A percentile compares a stretch with the other conserved stretches of the same genome.
These are phyloP conservation scores for Talaromyces islandicus DNA, from an alignment of 2,329 filamentous ascomycete species.

Conservation along the genomic window DNA sequence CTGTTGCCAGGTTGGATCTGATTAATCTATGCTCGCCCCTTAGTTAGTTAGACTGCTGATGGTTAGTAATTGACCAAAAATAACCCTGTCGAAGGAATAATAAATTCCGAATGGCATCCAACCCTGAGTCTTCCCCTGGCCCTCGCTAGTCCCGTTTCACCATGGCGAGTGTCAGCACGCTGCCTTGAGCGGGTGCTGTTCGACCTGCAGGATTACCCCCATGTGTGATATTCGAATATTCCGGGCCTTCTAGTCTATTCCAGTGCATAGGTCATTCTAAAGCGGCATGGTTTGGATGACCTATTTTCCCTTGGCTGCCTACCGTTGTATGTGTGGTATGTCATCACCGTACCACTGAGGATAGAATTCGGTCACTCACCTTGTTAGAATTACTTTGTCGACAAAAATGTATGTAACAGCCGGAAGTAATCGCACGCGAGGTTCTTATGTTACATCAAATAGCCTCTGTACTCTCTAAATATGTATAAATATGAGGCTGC, in stretches of 20 bases:
- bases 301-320: not conserved
- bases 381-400: not conserved
- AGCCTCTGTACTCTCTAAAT: not conserved
- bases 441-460: not conserved
- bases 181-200: not conserved
- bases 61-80: too few relatives aligned
- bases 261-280: not conserved
- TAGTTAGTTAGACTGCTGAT: too few relatives aligned
- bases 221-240: not conserved
- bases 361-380: not conserved
- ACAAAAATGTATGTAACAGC: not conserved
- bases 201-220: not conserved
- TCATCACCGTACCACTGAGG: not conserved
- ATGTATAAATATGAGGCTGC: not conserved
- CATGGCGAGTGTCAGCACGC: not conserved
- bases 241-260: not conserved
- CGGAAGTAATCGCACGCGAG: not conserved
- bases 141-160: not conserved
- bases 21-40: not conserved
- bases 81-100: too few relatives aligned
- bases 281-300: not conserved
- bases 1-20: too few relatives aligned
- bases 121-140: not conserved
- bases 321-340: not conserved
- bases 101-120: too few relatives aligned